phyloP scores from a whole-genome alignment of 2,329 filamentous ascomycete species.

The Mollisia scopiformis region DNA sequence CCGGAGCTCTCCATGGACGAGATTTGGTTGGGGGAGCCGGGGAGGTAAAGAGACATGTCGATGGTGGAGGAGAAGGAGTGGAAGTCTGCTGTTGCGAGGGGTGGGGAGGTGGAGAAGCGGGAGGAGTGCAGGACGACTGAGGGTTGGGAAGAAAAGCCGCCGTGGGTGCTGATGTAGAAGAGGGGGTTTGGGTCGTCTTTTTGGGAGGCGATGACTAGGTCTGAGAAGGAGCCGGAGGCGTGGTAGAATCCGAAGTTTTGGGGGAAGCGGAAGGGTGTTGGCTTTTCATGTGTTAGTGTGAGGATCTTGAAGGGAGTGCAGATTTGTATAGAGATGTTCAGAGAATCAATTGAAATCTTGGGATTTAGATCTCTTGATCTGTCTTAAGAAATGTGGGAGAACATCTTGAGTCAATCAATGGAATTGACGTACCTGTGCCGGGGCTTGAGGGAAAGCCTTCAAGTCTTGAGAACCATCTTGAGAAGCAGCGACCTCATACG shows the following conservation, averaged over 20 bases:
- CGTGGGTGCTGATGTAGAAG: constrained; percentile 24
- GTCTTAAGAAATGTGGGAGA: neutral
- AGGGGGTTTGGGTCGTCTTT: constrained; percentile 16
- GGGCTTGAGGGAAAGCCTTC: neutral
- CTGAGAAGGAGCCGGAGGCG: constrained; percentile 6
- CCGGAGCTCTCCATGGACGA: constrained; percentile 7
- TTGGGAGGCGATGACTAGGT: constrained; percentile 18
- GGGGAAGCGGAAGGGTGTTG: constrained; percentile 14
- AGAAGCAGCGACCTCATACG: neutral
- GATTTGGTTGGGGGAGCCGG: neutral
- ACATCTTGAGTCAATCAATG: neutral
- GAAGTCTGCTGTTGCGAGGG: constrained; percentile 25
- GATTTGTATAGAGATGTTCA: no score
- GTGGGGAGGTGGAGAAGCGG: neutral
- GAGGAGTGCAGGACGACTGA: constrained; percentile 19
- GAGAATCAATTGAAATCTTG: no score
- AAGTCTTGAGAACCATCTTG: neutral
- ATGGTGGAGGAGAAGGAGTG: constrained; percentile 20
- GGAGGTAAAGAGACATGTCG: constrained; percentile 17
- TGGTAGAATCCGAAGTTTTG: constrained; percentile 24
- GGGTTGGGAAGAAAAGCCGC: constrained; percentile 13
- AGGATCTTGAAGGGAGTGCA: neutral
- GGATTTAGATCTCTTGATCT: neutral
- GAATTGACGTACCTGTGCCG: neutral
- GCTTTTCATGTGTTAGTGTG: neutral